Base-by-base conservation (phyloP, 2,329 filamentous ascomycete species). In the Cadophora luteo-olivacea region DNA sequence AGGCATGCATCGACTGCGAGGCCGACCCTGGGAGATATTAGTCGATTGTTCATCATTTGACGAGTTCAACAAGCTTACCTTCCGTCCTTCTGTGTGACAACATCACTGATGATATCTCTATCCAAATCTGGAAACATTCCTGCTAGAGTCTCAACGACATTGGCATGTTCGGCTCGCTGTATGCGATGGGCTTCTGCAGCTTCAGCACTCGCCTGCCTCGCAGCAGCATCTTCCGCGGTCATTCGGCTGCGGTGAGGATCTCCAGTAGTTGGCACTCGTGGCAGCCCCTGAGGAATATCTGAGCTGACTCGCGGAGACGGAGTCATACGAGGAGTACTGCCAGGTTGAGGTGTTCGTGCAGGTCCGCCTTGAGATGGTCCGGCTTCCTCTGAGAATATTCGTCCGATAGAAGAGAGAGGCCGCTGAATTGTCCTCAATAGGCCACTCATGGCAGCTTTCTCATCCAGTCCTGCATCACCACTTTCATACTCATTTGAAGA, bases 71-170 rank as follows among this genome's bases (percentile, higher is more conserved):
- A 36, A 48, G 52, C 92, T 82, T 80, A 95, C 93, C 93, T 89
- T 78, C 96, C 97, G 80, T 97, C 91, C 81, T 99, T 97, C 82
- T 97, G 89, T 79, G 95, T 90, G 32, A 99, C 96, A 51, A 99
- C 96, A 81, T 99, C 96, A 76, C 94, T 94, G 77, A 99, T 98
- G 48, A 99, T 87, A 61, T 99, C 97, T 76, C 89, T 89, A 79
- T 99, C 96, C 62, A 99, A 83, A 77, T 97, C 94, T 0, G 96
- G 96, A 79, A 99, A 99, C 96, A 99, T 99, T 75, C 93, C 92
- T 60, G 93, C 90, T 67, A 99, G 82, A 45, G 96, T 98, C 81
- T 98, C 96, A 2, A 98, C 95, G 8, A 99, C 90, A 75, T 94
- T 95, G 65, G 88, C 85, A 80, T 98, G 94, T 83, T 99, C 96